Evolutionary conservation across 768 basidiomycete genomes (phyloP), one percentile per base, ranked within the genome.

Genomic region (Xanthoconium purpureum): DNA sequence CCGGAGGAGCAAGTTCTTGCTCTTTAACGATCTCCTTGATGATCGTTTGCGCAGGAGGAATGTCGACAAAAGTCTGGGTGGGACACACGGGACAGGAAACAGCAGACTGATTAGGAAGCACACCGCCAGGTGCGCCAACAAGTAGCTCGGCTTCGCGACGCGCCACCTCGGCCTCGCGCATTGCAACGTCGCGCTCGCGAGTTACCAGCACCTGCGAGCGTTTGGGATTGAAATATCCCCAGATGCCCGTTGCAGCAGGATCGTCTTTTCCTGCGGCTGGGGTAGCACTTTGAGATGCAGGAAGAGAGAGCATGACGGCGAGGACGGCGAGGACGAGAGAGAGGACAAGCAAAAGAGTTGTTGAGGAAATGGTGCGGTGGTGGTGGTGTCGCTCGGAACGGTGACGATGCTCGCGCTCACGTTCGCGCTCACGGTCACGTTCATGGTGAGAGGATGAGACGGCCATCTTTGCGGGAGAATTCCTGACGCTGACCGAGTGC

Each of bases 21-120:
- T 94, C 91, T 66, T 89, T 90, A 57, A 91, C 83, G 43, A 94
- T 82, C 66, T 94, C 91, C 71, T 93, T 91, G 74, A 92, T 91
- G 65, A 94, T 81, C 3, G 91, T 93, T 63, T 91, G 89, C 1
- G 78, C 74, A 1, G 90, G 80, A 72, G 63, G 78, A 6, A 85
- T 84, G 61, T 87, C 80, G 28, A 82, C 69, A 20, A 81, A 74
- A 0, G 84, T 81, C 15, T 82, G 65, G 1, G 80, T 71, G 7
- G 78, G 71, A 58, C 89, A 91, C 1, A 78, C 60, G 0, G 90
- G 79, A 65, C 89, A 91, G 10, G 75, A 58, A 37, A 74, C 59
- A 3, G 85, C 76, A 1, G 84, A 73, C 6, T 82, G 79, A 0
- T 77, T 60, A 8, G 85, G 79, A 47, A 89, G 73, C 24, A 93